Conservation (phyloP, 805 yeast species). For the Metschnikowia similis region DNA sequence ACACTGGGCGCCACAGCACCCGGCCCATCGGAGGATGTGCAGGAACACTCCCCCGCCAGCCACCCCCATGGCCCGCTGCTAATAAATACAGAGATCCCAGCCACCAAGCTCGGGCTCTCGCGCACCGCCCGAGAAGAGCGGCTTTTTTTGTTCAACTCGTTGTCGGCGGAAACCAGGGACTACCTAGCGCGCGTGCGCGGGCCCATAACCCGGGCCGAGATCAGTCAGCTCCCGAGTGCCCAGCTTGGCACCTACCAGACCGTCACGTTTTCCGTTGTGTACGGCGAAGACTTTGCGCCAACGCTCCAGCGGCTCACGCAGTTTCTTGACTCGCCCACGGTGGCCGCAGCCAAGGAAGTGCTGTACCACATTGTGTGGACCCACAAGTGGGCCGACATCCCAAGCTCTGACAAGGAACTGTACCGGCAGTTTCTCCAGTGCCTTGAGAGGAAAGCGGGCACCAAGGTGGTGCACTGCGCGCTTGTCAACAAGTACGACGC, state of each 20-base stretch:
- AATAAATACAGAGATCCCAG: neutral
- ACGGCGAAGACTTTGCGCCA: neutral
- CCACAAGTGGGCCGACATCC: constrained; percentile 30
- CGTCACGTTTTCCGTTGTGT: neutral
- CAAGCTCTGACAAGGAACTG: constrained; percentile 19
- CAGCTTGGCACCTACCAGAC: constrained; percentile 5
- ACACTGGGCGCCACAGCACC: neutral
- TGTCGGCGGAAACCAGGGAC: neutral
- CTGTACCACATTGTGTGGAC: constrained; percentile 34
- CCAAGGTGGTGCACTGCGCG: constrained; percentile 35
- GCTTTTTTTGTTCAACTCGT: neutral
- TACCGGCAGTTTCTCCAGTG: constrained; percentile 24
- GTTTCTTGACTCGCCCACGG: neutral
- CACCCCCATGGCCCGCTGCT: neutral
- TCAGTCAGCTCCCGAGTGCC: neutral
- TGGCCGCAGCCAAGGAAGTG: neutral
- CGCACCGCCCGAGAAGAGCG: neutral
- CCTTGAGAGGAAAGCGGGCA: constrained; percentile 20
- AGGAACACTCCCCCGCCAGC: neutral
- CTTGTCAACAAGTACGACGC: constrained; percentile 34
- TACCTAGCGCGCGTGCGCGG: neutral
- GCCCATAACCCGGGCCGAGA: neutral
- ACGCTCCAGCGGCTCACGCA: neutral
- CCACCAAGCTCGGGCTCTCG: neutral
- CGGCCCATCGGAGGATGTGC: neutral